Conservation (phyloP, 768 basidiomycete species). For the Arthromyces matolae region DNA sequence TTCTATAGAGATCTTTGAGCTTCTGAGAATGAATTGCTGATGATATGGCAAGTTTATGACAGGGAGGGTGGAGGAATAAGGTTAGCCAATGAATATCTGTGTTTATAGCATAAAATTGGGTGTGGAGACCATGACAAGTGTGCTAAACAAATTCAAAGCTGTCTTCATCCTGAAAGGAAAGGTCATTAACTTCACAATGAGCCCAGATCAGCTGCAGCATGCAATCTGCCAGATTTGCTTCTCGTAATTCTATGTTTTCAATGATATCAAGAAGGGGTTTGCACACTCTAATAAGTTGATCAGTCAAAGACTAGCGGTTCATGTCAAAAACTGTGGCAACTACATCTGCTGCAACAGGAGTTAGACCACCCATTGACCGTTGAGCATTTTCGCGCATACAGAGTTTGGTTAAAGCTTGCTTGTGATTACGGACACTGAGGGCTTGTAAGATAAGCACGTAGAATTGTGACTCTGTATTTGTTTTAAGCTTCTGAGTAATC, state of each 20-base stretch:
- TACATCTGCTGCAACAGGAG: constrained; percentile 21
- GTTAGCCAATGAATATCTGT: constrained; percentile 29
- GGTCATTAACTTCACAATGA: constrained; percentile 6
- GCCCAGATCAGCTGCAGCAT: constrained; percentile 30
- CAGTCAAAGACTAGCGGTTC: constrained; percentile 19
- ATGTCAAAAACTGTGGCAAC: constrained; percentile 19
- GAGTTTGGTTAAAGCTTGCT: too few species aligned
- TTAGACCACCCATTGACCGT: constrained; percentile 7
- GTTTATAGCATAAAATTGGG: constrained; percentile 29
- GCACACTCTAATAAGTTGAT: constrained; percentile 24
- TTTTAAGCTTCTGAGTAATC: constrained; percentile 20
- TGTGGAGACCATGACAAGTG: constrained; percentile 22
- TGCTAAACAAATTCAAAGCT: constrained; percentile 23
- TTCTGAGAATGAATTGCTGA: background rate
- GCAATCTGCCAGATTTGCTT: constrained; percentile 31
- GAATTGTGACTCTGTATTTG: constrained; percentile 22
- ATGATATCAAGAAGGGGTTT: constrained; percentile 34
- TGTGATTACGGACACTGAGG: constrained; percentile 14
- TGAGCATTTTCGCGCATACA: background rate
- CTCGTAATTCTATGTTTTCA: constrained; percentile 26
- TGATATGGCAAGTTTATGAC: background rate
- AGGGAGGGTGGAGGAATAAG: background rate
- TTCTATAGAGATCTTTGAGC: background rate
- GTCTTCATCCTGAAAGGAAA: constrained; percentile 5
- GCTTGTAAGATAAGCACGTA: constrained; percentile 22